Conservation (phyloP, 2,329 filamentous ascomycete genomes). For the Beauveria sp. region DNA sequence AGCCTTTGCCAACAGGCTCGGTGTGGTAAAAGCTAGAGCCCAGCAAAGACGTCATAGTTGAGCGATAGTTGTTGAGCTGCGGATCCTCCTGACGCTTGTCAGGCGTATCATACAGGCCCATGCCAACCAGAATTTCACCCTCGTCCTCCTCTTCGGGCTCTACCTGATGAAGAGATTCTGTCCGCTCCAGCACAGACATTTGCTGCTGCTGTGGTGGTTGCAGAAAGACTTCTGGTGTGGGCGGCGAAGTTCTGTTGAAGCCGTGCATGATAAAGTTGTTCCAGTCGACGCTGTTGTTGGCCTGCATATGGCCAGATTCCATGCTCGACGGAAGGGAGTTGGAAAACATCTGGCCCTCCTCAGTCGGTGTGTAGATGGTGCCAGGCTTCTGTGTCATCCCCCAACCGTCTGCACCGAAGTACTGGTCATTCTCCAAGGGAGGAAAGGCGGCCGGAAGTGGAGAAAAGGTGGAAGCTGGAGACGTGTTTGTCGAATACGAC, state of each 20-base stretch:
- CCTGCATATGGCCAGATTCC: background rate
- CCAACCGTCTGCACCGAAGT: constrained; percentile 33
- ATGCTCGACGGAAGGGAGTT: constrained; percentile 14
- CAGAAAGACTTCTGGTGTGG: constrained; percentile 52
- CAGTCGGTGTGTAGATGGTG: constrained; percentile 21
- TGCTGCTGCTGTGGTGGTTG: constrained; percentile 41
- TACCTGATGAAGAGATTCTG: constrained; percentile 38
- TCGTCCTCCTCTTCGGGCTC: constrained; percentile 49
- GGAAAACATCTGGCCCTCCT: constrained; percentile 22
- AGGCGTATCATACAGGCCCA: constrained; percentile 73
- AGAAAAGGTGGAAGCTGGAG: constrained; percentile 47
- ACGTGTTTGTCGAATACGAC: constrained; percentile 51
- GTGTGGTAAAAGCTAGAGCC: constrained; percentile 38
- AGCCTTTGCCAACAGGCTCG: constrained; percentile 57
- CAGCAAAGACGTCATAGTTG: constrained; percentile 47
- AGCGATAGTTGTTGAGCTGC: constrained; percentile 46
- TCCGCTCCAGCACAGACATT: constrained; percentile 34
- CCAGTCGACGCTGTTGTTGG: constrained; percentile 29
- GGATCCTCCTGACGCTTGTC: constrained; percentile 46
- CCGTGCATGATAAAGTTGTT: constrained; percentile 37
- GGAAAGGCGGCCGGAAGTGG: constrained; percentile 43
- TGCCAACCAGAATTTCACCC: constrained; percentile 69
- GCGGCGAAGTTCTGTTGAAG: constrained; percentile 44
- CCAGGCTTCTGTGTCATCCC: constrained; percentile 23
- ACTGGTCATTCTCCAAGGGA: constrained; percentile 30